Base-by-base conservation (phyloP, 140 eudicot genomes). In the Senecio squalidus region DNA sequence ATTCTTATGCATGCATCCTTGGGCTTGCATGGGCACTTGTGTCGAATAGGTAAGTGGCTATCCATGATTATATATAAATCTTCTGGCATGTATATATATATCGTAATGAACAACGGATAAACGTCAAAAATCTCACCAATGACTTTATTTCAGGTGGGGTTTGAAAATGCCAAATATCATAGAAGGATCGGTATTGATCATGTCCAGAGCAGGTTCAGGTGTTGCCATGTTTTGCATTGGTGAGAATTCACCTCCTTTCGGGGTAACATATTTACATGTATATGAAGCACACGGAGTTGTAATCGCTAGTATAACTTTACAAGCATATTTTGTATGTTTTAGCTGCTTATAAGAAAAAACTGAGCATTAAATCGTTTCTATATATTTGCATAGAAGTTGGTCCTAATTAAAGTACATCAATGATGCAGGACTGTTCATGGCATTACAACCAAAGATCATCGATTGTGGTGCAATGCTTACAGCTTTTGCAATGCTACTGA, bases 211-310 rank as follows among this genome's bases (percentile, higher is more conserved):
- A 15, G 96, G 96, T 43, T 58, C 75, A 13, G 94, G 90, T 48
- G 73, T 78, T 29, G 89, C 94, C 24, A 88, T 88, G 96, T 88
- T 88, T 75, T 73, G 78, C 56, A 76, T 84, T 71, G 95, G 95
- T 85, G 53, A 62, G 78, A 39, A 15, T 10, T 36, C 13, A 8
- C 15, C 4, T 36, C 41, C 15, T 8, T 10, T 30, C 1, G n/a
- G n/a, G n/a, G 0, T 30, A 8, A 8, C 41, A 6, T 34, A 0
- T 7, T 6, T 6, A 34, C 11, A 34, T 34, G 40, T 34, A 34
- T 34, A 34, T 10, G 40, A 3, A 34, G n/a, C n/a, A n/a, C n/a
- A 6, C 11, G 40, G 40, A 34, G 8, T 1, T 34, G 11, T 3
- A 14, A 34, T 34, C 11, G 11, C 11, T 34, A 5, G 14, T 34